These are phyloP conservation scores for Claviceps digitariae DNA, from an alignment of 2,329 filamentous ascomycete genomes.

Conservation along the genomic window DNA sequence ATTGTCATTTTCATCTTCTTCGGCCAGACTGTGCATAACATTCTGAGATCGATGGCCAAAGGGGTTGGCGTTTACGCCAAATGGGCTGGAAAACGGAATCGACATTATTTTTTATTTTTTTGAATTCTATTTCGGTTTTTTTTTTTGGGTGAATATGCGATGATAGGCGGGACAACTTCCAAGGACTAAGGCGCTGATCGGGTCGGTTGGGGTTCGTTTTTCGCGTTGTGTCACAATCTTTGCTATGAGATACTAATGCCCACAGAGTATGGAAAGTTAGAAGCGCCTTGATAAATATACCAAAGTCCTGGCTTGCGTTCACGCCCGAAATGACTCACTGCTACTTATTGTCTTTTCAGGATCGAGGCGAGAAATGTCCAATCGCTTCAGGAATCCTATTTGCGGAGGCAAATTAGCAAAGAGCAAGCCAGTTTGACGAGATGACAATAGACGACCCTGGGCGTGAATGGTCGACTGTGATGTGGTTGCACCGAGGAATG, in stretches of 20 bases:
- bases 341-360: background rate
- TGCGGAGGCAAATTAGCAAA: background rate
- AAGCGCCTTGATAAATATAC: background rate
- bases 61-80: conserved; percentile 55
- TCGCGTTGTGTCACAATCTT: background rate
- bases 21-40: conserved; percentile 46
- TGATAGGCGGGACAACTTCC: too few species aligned
- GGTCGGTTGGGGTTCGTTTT: background rate
- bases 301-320: background rate
- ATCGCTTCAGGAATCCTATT: background rate
- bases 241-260: background rate
- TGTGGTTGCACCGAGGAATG: background rate
- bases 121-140: background rate
- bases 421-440: background rate
- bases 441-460: background rate
- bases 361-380: background rate
- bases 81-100: conserved; percentile 63
- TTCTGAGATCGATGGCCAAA: conserved; percentile 41
- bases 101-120: conserved; percentile 39
- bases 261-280: background rate
- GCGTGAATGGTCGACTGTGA: background rate
- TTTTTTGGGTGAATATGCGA: background rate
- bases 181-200: background rate
- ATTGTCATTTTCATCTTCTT: conserved; percentile 70
- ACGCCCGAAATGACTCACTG: background rate